phyloP scores from a whole-genome alignment of 1,284 basidiomycete genomes.

The Papiliotrema fonsecae region DNA sequence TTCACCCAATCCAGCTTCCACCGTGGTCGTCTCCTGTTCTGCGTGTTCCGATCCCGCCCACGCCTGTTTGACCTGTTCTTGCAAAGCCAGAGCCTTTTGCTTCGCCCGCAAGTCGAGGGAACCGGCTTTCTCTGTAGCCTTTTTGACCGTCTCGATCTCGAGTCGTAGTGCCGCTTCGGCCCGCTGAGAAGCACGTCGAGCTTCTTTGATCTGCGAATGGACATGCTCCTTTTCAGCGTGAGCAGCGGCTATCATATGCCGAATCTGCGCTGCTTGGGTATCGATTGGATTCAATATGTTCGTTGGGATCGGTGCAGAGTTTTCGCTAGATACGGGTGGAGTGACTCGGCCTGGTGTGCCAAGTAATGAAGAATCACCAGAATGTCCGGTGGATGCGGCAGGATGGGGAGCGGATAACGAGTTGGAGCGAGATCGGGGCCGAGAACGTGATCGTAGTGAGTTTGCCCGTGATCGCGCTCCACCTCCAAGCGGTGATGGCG shows the following conservation, averaged over 20 bases:
- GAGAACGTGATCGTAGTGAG: constrained; percentile 42
- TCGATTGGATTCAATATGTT: constrained; percentile 35
- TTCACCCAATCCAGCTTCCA: constrained; percentile 30
- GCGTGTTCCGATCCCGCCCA: constrained; percentile 42
- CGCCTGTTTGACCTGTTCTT: constrained; percentile 49
- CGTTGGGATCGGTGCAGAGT: constrained; percentile 18
- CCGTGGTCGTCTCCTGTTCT: constrained; percentile 32
- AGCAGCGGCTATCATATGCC: constrained; percentile 39
- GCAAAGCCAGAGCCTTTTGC: constrained; percentile 46
- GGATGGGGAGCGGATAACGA: constrained; percentile 30
- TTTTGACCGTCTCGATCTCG: constrained; percentile 46
- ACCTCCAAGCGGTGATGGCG: constrained; percentile 18
- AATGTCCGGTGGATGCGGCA: constrained; percentile 5
- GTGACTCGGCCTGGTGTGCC: constrained; percentile 4
- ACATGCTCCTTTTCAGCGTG: constrained; percentile 43
- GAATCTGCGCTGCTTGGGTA: constrained; percentile 39
- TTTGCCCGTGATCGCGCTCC: constrained; percentile 43
- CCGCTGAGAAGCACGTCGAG: constrained; percentile 42
- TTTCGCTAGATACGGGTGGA: constrained; percentile 5
- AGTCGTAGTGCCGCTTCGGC: constrained; percentile 43
- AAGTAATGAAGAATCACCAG: not conserved
- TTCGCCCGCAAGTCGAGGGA: constrained; percentile 43
- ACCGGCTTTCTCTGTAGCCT: constrained; percentile 45
- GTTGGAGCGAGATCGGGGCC: constrained; percentile 44
- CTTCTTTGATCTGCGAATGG: constrained; percentile 44